A percentile compares a stretch with the other conserved stretches of the same genome.
phyloP scores from a whole-genome alignment of 2,329 filamentous ascomycete species.

The Colletotrichum eremochloae region DNA sequence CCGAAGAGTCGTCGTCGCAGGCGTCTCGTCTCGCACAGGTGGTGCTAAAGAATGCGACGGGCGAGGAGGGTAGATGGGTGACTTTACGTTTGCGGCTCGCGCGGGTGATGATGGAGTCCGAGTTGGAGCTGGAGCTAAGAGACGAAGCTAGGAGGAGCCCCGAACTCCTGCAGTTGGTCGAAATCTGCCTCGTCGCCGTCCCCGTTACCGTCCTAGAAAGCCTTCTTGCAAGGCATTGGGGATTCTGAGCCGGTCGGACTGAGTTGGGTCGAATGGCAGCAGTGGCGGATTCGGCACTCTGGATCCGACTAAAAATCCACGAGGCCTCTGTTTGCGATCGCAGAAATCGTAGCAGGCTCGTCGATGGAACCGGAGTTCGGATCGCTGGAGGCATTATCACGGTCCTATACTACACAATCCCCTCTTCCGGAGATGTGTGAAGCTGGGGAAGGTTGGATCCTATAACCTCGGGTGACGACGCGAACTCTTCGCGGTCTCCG shows the following conservation, averaged over 20 bases:
- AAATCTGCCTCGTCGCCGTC: constrained; percentile 41
- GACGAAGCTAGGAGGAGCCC: constrained; percentile 49
- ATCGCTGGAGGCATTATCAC: constrained; percentile 55
- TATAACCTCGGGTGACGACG: neutral
- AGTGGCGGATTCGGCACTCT: constrained; percentile 37
- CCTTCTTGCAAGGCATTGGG: constrained; percentile 24
- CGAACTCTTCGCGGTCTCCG: neutral
- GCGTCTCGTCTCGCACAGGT: constrained; percentile 44
- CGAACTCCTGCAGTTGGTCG: constrained; percentile 40
- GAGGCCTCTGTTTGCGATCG: constrained; percentile 75
- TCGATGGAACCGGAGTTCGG: constrained; percentile 64
- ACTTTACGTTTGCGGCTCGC: constrained; percentile 24
- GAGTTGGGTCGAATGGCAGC: constrained; percentile 10
- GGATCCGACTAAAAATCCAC: constrained; percentile 62
- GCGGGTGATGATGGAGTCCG: constrained; percentile 42
- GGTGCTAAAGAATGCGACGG: constrained; percentile 49
- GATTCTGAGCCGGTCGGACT: constrained; percentile 21
- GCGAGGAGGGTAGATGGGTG: neutral
- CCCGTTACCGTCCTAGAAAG: constrained; percentile 43
- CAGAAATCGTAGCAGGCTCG: constrained; percentile 77
- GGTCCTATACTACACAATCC: constrained; percentile 6
- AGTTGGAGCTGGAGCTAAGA: constrained; percentile 46
- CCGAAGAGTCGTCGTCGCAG: constrained; percentile 47
- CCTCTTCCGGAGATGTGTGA: constrained; percentile 2
- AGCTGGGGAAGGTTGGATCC: constrained; percentile 3